Evolutionary conservation across 2,329 filamentous ascomycete genomes (phyloP), one percentile per base, ranked within the genome.

Genomic region (Aureobasidium mangrovei): DNA sequence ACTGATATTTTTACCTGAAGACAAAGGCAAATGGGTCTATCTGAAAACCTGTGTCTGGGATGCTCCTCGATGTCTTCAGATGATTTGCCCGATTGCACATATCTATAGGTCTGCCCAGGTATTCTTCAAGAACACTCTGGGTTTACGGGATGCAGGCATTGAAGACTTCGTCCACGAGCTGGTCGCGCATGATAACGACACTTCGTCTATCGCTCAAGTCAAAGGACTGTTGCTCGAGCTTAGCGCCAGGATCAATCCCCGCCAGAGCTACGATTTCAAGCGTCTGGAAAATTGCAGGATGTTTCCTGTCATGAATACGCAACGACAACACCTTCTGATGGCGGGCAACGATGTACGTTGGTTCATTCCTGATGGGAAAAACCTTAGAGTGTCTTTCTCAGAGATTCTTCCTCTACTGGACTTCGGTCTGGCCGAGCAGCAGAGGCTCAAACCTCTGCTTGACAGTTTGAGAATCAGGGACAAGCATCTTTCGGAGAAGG

Each of bases 181-280:
- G 8, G 7, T 29, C 10, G 28, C 8, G 4, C 53, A n/a, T 7
- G 35, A 55, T 24, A 48, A 48, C 4, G 4, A 32, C 2, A 27
- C 29, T 3, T 4, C 33, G 3, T 28, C n/a, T n/a, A 28, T 42
- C 2, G 26, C 2, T 8, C 5, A 4, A n/a, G 42, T 48, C 35
- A 55, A 55, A 33, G 53, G 48, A 35, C 3, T 55, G 18, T 18
- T 55, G 7, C 42, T 40, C n/a, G 53, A 39, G 35, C 43, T 55
- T 2, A 48, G 53, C 31, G 12, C 7, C 7, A 35, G 28, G 27
- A 7, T 55, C 8, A 55, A 36, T 0, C 9, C 5, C 3, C 43
- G 4, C 1, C 32, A 9, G 1, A 9, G 7, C 3, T 35, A 9
- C 4, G 10, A 55, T 6, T 9, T 46, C 0, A 27, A 39, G 2